phyloP scores from a whole-genome alignment of 495 filamentous ascomycete genomes.

The Penicillium goetzii region DNA sequence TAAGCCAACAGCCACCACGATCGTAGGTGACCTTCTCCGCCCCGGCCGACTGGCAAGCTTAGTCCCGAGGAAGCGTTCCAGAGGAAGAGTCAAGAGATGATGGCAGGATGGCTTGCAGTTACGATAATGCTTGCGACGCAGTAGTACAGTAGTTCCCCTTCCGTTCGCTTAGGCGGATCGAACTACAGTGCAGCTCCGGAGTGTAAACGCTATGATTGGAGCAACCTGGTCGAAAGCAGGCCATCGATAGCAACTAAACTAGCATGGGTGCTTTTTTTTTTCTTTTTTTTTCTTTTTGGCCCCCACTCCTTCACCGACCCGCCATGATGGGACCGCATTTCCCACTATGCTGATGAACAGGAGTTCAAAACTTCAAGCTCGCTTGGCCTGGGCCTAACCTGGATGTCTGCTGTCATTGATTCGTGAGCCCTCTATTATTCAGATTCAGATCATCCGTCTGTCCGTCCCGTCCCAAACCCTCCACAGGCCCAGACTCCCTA shows the following conservation, averaged over 20 bases:
- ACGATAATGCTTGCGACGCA: background rate
- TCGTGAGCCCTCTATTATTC: background rate
- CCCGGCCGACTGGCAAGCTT: background rate
- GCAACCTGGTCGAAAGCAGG: background rate
- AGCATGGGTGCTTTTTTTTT: background rate
- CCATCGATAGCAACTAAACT: background rate
- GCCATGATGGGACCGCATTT: background rate
- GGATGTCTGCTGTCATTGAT: background rate
- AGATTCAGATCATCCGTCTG: background rate
- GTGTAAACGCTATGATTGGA: background rate
- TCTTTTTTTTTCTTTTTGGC: background rate
- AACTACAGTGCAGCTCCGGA: background rate
- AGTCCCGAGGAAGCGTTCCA: background rate
- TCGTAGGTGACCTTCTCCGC: background rate
- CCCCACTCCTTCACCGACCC: background rate
- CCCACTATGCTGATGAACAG: background rate
- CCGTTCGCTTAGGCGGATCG: background rate
- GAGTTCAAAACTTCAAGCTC: background rate
- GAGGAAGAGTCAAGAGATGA: too few relatives aligned
- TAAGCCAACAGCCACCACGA: background rate
- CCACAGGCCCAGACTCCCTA: too few relatives aligned
- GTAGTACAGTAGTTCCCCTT: too few relatives aligned
- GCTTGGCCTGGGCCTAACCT: background rate
- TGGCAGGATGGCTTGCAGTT: background rate
- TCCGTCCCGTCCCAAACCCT: too few relatives aligned